Base-by-base conservation (phyloP, 2,329 filamentous ascomycete genomes). In the Claviceps lovelessii region DNA sequence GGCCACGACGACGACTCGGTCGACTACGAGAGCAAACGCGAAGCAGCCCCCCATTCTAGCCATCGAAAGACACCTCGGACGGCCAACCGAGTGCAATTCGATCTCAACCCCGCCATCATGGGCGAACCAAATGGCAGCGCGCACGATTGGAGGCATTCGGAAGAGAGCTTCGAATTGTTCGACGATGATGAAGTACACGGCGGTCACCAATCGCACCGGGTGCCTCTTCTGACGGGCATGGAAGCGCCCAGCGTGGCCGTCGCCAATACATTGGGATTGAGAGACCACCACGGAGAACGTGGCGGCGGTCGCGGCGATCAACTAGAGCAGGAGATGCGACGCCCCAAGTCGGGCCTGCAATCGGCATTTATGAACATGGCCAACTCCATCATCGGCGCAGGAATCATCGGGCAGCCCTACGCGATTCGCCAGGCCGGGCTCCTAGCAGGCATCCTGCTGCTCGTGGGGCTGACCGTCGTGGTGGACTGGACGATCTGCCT, bases 351-450 rank as follows among this genome's bases (percentile, higher is more conserved):
- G 56, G 86, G 86, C 5, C 78, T 97, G 72, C 77, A 80, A 58
- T 88, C 86, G 67, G 91, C 93, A 3, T 97, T 98, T 62, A 95
- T 97, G 90, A 98, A 98, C 72, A 98, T 98, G 93, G 91, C 93
- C 59, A 98, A 98, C 73, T 94, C 88, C 63, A 98, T 98, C 68
- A 96, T 98, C 61, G 83, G 83, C 44, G 83, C 83, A 2, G 82
- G 83, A 53, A 85, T 85, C 68, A 85, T 85, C 64, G 82, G 88
- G 4, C 93, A 98, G 71, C 90, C 93, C 13, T 98, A 97, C 71
- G 93, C 93, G n/a, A 85, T 98, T 66, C 83, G 82, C 56, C 90
- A 97, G 72, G 93, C 93, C 8, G 93, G 93, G 7, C 78, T 98
- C 62, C 68, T 88, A 17, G 85, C 87, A 42, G 93, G 93, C 33